phyloP scores from a whole-genome alignment of 2,329 filamentous ascomycete species.

The Colletotrichum karsti region DNA sequence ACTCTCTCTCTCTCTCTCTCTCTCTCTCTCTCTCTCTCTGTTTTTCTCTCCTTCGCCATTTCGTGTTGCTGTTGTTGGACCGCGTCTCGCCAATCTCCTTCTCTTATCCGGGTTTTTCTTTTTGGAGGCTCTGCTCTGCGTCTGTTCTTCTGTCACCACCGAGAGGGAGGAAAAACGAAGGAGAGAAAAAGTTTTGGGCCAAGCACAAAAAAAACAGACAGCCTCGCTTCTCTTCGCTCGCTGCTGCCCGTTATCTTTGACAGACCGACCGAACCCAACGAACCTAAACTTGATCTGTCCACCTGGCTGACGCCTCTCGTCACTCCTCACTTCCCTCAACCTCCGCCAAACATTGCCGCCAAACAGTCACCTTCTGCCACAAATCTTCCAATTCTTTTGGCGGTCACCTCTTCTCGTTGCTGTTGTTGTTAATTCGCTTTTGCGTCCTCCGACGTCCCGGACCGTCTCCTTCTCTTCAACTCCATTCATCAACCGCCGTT shows the following conservation, averaged over 20 bases:
- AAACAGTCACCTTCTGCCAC: not conserved
- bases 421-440: slow-evolving; percentile 16
- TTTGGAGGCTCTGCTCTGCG: slow-evolving; percentile 23
- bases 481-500: not conserved
- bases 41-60: not conserved
- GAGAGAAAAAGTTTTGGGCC: slow-evolving; percentile 2
- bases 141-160: slow-evolving; percentile 23
- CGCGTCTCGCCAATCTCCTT: not conserved
- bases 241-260: slow-evolving; percentile 21
- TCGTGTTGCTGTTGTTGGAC: not conserved
- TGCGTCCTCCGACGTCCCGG: not conserved
- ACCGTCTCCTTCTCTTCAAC: not conserved
- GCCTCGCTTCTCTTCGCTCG: not conserved
- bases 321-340: slow-evolving; percentile 11
- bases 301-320: slow-evolving; percentile 20
- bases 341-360: not conserved
- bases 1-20: not conserved
- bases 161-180: slow-evolving; percentile 12
- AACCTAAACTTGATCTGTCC: slow-evolving; percentile 15
- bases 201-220: slow-evolving; percentile 9
- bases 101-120: not conserved
- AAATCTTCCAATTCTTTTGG: slow-evolving; percentile 20
- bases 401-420: slow-evolving; percentile 21
- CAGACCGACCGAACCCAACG: not conserved
- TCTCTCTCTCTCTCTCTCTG: not conserved